Conservation (phyloP, 208 protist species). For the Naegleria lovaniensis region DNA sequence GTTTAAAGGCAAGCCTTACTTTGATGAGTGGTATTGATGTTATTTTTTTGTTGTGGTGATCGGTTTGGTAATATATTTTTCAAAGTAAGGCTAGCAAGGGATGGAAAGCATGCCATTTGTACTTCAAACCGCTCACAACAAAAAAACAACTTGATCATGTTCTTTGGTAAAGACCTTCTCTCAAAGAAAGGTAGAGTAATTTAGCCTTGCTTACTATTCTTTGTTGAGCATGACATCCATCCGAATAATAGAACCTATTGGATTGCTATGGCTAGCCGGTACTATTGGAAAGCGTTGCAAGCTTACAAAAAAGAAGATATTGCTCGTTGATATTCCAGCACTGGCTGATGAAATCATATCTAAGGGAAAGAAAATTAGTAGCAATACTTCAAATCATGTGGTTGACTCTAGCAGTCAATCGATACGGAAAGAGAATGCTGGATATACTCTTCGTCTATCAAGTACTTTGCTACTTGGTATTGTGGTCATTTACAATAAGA, state of each 20-base stretch:
- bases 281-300: background rate
- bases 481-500: background rate
- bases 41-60: no score
- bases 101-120: no score
- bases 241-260: background rate
- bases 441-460: background rate
- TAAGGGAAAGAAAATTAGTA: background rate
- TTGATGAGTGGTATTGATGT: no score
- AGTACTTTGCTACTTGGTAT: background rate
- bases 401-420: background rate
- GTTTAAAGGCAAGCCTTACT: no score
- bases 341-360: background rate
- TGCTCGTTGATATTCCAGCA: background rate
- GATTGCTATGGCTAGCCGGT: background rate
- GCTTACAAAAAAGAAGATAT: background rate
- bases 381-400: background rate
- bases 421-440: background rate
- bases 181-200: background rate
- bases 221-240: background rate
- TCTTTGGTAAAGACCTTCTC: background rate
- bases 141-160: background rate
- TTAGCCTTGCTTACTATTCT: background rate
- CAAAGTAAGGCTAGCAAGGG: no score
- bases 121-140: background rate
- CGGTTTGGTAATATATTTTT: no score